Evolutionary conservation across 1,284 basidiomycete species (phyloP).

Genomic region (Ganoderma leucocontextum): DNA sequence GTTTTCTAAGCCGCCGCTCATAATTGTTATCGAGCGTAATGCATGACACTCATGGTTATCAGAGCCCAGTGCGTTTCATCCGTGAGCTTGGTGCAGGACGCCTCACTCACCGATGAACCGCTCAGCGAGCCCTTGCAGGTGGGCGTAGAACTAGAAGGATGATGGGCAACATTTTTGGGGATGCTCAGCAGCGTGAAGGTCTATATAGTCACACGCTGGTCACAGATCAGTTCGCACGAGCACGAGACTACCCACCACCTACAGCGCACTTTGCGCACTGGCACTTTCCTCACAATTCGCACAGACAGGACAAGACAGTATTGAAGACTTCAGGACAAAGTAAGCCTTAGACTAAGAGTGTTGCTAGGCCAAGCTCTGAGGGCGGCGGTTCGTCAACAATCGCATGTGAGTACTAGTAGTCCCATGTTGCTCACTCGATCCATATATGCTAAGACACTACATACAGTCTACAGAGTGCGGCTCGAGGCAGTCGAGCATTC

Average conservation of each 20-base stretch:
- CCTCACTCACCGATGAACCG: conserved; percentile 26
- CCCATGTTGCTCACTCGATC: too few relatives aligned
- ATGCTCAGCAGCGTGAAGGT: neutral
- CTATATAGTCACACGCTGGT: neutral
- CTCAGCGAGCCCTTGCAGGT: conserved; percentile 8
- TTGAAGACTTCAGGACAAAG: too few relatives aligned
- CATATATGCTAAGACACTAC: too few relatives aligned
- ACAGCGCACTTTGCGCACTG: too few relatives aligned
- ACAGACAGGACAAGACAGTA: neutral
- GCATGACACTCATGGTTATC: conserved; percentile 72
- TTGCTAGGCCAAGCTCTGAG: too few relatives aligned
- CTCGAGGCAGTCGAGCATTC: too few relatives aligned
- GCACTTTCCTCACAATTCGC: neutral
- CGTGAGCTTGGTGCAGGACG: conserved; percentile 7
- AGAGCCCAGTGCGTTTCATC: conserved; percentile 95
- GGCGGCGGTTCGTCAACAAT: too few relatives aligned
- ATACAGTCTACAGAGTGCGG: too few relatives aligned
- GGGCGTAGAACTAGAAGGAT: conserved; percentile 15
- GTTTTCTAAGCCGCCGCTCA: conserved; percentile 89
- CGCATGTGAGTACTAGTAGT: too few relatives aligned
- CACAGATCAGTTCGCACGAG: conserved; percentile 1
- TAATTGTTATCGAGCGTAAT: conserved; percentile 63
- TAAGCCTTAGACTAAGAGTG: too few relatives aligned
- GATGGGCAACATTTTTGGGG: conserved; percentile 20
- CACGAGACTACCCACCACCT: neutral